These are phyloP conservation scores for Acanthamoeba polyphaga DNA, from an alignment of 208 protist genomes.

Conservation along the genomic window DNA sequence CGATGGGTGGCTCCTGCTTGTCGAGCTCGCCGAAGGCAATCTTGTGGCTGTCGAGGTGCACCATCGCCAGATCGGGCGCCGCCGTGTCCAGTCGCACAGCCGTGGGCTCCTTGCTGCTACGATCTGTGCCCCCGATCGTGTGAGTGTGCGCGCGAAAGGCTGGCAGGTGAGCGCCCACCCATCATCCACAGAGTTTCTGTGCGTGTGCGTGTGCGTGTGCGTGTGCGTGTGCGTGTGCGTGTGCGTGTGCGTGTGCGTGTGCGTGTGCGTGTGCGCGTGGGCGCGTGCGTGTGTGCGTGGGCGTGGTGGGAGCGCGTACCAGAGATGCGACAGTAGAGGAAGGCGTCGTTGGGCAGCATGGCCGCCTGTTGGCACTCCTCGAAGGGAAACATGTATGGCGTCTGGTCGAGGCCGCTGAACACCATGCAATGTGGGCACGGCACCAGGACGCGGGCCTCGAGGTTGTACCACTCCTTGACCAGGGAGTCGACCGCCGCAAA, in stretches of 20 bases:
- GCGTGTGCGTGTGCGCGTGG: too few relatives aligned
- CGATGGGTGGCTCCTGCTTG: slow-evolving; percentile 10
- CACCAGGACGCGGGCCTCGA: slow-evolving; percentile 1
- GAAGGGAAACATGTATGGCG: slow-evolving; percentile 28
- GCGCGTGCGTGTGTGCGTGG: too few relatives aligned
- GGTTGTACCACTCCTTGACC: slow-evolving; percentile 56
- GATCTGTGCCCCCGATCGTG: background rate
- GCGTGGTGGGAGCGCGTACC: too few relatives aligned
- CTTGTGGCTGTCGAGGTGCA: slow-evolving; percentile 26
- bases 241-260: too few relatives aligned
- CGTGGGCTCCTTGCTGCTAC: background rate
- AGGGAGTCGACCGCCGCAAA: slow-evolving; percentile 62
- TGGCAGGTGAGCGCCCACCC: too few relatives aligned
- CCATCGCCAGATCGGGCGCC: slow-evolving; percentile 64
- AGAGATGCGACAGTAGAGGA: slow-evolving; percentile 5
- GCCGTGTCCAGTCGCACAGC: slow-evolving; percentile 40
- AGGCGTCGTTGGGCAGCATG: background rate
- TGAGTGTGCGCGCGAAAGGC: too few relatives aligned
- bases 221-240: too few relatives aligned
- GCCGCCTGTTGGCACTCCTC: background rate
- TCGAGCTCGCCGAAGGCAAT: slow-evolving; percentile 6
- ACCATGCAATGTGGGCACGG: slow-evolving; percentile 30
- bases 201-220: too few relatives aligned
- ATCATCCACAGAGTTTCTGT: too few relatives aligned
- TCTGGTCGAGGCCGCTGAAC: background rate